Evolutionary conservation across 495 filamentous ascomycete species (phyloP).

Genomic region (Trichoderma parareesei): DNA sequence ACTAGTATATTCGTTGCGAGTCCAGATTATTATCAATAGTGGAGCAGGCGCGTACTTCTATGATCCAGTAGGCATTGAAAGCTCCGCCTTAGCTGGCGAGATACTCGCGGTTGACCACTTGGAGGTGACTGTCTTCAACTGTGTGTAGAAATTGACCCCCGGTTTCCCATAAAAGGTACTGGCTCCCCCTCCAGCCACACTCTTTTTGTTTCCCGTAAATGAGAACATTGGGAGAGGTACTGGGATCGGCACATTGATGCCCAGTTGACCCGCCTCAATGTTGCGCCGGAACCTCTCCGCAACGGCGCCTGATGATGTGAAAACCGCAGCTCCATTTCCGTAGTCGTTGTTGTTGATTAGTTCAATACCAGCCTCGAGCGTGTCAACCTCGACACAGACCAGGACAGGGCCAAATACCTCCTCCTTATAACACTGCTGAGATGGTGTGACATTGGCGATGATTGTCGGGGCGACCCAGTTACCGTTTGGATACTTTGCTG

Average conservation of each 20-base stretch:
- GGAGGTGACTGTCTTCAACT: slow-evolving; percentile 94
- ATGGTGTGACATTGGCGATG: slow-evolving; percentile 81
- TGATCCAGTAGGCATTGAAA: slow-evolving; percentile 76
- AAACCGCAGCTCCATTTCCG: slow-evolving; percentile 58
- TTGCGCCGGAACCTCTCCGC: slow-evolving; percentile 53
- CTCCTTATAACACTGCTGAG: slow-evolving; percentile 90
- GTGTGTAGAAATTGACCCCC: slow-evolving; percentile 89
- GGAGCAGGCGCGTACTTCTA: no score
- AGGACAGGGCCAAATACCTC: slow-evolving; percentile 97
- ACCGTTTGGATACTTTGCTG: slow-evolving; percentile 87
- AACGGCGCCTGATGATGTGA: slow-evolving; percentile 51
- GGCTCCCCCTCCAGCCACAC: slow-evolving; percentile 83
- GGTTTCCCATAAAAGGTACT: slow-evolving; percentile 94
- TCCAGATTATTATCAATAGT: no score
- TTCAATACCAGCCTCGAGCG: slow-evolving; percentile 67
- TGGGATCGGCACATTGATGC: slow-evolving; percentile 77
- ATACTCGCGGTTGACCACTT: slow-evolving; percentile 83
- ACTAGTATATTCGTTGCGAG: no score
- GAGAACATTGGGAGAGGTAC: slow-evolving; percentile 95
- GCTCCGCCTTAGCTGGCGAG: slow-evolving; percentile 66
- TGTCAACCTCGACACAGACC: slow-evolving; percentile 72
- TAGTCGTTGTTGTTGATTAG: slow-evolving; percentile 58
- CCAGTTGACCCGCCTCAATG: slow-evolving; percentile 71
- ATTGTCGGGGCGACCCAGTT: slow-evolving; percentile 95
- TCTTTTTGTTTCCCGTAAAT: slow-evolving; percentile 99